Base-by-base conservation (phyloP, 495 filamentous ascomycete species). In the Tetracladium setigerum region DNA sequence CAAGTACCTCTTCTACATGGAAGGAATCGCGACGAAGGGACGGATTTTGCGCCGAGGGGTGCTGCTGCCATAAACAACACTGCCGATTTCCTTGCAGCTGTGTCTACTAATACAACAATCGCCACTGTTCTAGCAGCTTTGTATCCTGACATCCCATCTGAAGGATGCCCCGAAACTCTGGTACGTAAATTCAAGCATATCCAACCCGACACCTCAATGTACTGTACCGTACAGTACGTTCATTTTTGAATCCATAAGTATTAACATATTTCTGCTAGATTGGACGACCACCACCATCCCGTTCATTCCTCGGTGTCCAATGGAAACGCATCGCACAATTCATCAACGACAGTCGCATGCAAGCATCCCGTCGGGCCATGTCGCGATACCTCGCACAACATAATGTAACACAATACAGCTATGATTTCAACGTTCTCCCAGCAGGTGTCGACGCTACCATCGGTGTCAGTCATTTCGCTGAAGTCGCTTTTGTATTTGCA, bases 11-110 rank as follows among this genome's bases (percentile, higher is more conserved):
- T 83, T 42, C 73, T 83, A 34, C 61, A 70, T 34, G 80, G 81
- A 11, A 69, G 78, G 27, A 79, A 76, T 54, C 63, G 75, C 47
- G 80, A 85, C 54, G 79, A 84, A 73, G 76, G 15, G 70, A 73
- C 15, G 54, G 75, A 10, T 74, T 81, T 56, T 66, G 67, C 3
- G 47, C 60, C 62, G 12, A 38, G 31, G 12, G 44, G 43, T 34
- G 52, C 55, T 2, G 41, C 41, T 10, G 66, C 62, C 13, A 64
- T 77, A 42, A 69, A 77, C 54, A 77, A 63, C 2, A 62, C 62
- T 37, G 41, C 43, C 4, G 62, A 78, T 17, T 67, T 76, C 24
- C 44, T 55, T 16, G 32, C 35, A 5, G 22, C 15, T 10, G 47
- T 50, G 0, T 32, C 50, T 8, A 35, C 38, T 4, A 43, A 47